phyloP scores from a whole-genome alignment of 116 monocot species.

The Phalaenopsis hybrid region DNA sequence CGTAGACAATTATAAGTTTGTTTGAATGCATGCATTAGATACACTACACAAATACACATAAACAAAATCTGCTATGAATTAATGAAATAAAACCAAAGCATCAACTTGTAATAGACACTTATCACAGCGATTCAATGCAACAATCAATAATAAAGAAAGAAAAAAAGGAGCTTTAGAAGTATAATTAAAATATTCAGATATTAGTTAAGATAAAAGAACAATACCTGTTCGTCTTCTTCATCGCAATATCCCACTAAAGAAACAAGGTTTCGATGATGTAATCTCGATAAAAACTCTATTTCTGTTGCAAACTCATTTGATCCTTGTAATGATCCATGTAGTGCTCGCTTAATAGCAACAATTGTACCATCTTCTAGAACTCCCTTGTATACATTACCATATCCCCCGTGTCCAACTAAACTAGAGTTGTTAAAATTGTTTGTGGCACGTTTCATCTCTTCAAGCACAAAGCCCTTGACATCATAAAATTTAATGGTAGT shows the following conservation, averaged over 20 bases:
- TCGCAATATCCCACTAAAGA: slow-evolving; percentile 89
- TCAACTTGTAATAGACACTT: no score
- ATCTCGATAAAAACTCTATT: slow-evolving; percentile 74
- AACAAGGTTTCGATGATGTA: slow-evolving; percentile 89
- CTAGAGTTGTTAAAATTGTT: slow-evolving; percentile 42
- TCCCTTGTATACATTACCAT: slow-evolving; percentile 87
- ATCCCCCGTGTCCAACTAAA: slow-evolving; percentile 81
- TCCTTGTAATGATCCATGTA: slow-evolving; percentile 76
- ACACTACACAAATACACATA: no score
- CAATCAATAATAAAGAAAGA: background rate
- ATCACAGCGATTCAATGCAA: background rate
- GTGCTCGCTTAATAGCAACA: slow-evolving; percentile 84
- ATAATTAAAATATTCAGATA: background rate
- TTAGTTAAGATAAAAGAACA: background rate
- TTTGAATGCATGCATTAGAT: no score
- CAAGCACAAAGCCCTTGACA: slow-evolving; percentile 60
- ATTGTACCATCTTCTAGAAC: slow-evolving; percentile 59
- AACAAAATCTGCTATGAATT: no score
- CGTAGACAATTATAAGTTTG: no score
- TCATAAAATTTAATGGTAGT: slow-evolving; percentile 60
- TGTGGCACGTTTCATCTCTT: slow-evolving; percentile 66
- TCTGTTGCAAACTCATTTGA: slow-evolving; percentile 87
- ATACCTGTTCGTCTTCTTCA: slow-evolving; percentile 84
- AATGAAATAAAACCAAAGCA: no score
- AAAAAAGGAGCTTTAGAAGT: background rate